phyloP scores from a whole-genome alignment of 2,329 filamentous ascomycete species.

The Leptographium flavum region DNA sequence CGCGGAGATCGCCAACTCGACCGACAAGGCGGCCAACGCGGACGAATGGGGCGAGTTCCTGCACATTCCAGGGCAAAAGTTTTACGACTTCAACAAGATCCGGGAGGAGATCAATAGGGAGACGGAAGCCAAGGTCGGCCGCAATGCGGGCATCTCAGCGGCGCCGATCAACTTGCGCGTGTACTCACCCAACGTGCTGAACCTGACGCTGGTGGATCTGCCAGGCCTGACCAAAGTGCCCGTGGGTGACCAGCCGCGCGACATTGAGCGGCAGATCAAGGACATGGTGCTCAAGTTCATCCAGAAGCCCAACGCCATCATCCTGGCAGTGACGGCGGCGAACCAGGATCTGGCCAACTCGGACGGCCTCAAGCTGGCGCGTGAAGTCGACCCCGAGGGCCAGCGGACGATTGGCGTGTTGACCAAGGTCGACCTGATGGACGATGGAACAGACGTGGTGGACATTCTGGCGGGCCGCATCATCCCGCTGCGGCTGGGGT shows the following conservation, averaged over 20 bases:
- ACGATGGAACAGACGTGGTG: constrained; percentile 93
- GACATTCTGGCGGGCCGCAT: constrained; percentile 96
- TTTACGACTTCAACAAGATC: constrained; percentile 90
- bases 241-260: constrained; percentile 91
- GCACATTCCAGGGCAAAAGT: constrained; percentile 84
- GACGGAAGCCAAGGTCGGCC: constrained; percentile 50
- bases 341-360: constrained; percentile 99
- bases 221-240: constrained; percentile 95
- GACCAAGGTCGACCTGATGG: constrained; percentile 96
- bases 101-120: constrained; percentile 93
- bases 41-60: constrained; percentile 99
- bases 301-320: constrained; percentile 95
- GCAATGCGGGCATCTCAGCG: constrained; percentile 95
- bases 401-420: constrained; percentile 91
- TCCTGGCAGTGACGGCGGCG: constrained; percentile 89
- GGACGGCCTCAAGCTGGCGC: constrained; percentile 87
- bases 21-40: constrained; percentile 75
- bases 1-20: constrained; percentile 48
- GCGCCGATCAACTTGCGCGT: constrained; percentile 98
- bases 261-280: constrained; percentile 97
- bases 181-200: constrained; percentile 92
- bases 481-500: constrained; percentile 86
- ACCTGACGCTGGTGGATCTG: constrained; percentile 88
- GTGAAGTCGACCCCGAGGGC: constrained; percentile 91
- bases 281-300: constrained; percentile 97